Evolutionary conservation across 139 green algal genomes (phyloP).

Genomic region (Chlamydomonas eustigma): DNA sequence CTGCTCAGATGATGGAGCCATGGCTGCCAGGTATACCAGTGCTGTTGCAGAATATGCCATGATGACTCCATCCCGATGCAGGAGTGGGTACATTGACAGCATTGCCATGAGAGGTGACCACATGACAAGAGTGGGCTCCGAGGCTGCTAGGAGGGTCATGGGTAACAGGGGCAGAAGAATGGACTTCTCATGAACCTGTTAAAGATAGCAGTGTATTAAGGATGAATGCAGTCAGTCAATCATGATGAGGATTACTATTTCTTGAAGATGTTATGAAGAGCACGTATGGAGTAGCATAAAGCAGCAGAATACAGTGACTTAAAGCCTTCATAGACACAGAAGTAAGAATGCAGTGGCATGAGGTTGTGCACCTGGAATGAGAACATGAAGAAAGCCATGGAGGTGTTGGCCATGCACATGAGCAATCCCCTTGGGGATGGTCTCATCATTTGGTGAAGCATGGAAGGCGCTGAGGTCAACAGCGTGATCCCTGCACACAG

Average conservation of each 20-base stretch:
- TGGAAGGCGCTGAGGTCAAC: constrained; percentile 45
- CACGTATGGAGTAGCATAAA: too few species aligned
- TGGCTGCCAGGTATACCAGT: constrained; percentile 29
- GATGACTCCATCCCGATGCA: constrained; percentile 73
- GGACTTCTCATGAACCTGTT: constrained; percentile 95
- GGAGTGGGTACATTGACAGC: constrained; percentile 90
- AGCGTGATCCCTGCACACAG: constrained; percentile 64
- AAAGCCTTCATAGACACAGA: too few species aligned
- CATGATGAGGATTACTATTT: too few species aligned
- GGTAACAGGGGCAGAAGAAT: constrained; percentile 90
- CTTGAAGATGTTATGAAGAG: too few species aligned
- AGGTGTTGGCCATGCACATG: constrained; percentile 72
- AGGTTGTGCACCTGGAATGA: constrained; percentile 77
- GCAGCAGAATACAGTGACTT: too few species aligned
- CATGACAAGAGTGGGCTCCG: constrained; percentile 46
- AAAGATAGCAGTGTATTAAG: too few species aligned
- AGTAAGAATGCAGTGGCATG: neutral
- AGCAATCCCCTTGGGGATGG: constrained; percentile 68
- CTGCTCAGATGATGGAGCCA: constrained; percentile 11
- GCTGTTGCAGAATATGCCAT: constrained; percentile 58
- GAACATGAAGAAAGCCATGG: constrained; percentile 94
- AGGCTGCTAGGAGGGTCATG: constrained; percentile 43
- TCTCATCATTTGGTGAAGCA: constrained; percentile 44
- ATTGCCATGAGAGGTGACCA: constrained; percentile 54
- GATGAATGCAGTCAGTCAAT: too few species aligned